phyloP scores from a whole-genome alignment of 2,329 filamentous ascomycete genomes.

The Penicillium decumbens region DNA sequence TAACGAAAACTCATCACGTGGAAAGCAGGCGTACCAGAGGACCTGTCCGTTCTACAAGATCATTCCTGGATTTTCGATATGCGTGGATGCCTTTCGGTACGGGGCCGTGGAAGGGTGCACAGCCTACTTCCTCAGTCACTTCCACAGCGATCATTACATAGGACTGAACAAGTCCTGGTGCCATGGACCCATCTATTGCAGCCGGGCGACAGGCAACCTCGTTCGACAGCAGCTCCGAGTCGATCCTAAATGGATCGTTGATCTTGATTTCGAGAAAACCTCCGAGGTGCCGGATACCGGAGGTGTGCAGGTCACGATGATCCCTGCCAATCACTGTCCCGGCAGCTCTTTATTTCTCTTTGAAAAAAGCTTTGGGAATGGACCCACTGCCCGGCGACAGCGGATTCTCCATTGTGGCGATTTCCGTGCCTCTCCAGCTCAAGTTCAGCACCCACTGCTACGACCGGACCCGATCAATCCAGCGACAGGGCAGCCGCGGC shows the following conservation, averaged over 20 bases:
- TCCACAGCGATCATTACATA: constrained; percentile 96
- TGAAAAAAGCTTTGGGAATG: constrained; percentile 66
- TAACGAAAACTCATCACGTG: constrained; percentile 69
- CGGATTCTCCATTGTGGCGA: constrained; percentile 93
- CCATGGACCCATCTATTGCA: constrained; percentile 96
- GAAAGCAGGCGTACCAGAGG: constrained; percentile 79
- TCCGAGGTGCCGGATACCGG: constrained; percentile 75
- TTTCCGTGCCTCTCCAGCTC: constrained; percentile 82
- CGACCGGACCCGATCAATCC: constrained; percentile 68
- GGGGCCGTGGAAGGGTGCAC: constrained; percentile 87
- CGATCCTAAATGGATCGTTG: constrained; percentile 76
- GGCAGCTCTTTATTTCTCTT: constrained; percentile 92
- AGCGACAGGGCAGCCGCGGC: constrained; percentile 63
- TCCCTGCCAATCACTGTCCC: constrained; percentile 93
- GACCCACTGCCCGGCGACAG: constrained; percentile 59
- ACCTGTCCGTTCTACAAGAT: constrained; percentile 99
- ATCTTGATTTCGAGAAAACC: constrained; percentile 76
- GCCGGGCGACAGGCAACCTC: constrained; percentile 82
- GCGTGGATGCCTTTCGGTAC: constrained; percentile 93
- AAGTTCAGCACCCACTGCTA: constrained; percentile 76
- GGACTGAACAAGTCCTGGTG: constrained; percentile 83
- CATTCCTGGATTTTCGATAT: constrained; percentile 84
- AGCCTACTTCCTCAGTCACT: constrained; percentile 95
- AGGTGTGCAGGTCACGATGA: constrained; percentile 86
- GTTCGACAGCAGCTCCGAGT: constrained; percentile 82